Base-by-base conservation (phyloP, 192 early-diverging fungal species). In the Piromyces finnis region DNA sequence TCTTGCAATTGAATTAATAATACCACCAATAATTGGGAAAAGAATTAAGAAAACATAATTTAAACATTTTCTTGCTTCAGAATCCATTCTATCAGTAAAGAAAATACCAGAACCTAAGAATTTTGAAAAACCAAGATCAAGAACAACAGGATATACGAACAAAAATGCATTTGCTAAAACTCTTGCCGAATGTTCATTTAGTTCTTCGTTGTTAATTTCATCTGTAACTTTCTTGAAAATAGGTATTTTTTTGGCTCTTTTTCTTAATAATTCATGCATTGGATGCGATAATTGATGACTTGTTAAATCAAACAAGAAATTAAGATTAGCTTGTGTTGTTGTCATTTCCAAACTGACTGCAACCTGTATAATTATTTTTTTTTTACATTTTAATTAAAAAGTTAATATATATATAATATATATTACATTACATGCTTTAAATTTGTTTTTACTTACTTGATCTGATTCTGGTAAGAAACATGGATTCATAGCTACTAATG, bases 1-100 rank as follows among this genome's bases (percentile, higher is more conserved):
- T 28, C 86, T 83, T 35, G 84, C 86, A 29, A 87, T 83, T 12
- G 83, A 87, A 77, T 86, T 86, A 82, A 86, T 86, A 9, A 86
- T 68, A 14, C 78, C 85, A 18, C 85, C 85, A 28, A 86, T 32
- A 29, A 86, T 41, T 18, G 85, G 85, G 39, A 86, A 86, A n/a
- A 79, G 26, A 36, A 39, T n/a, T 39, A 79, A 39, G n/a, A 39
- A 79, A 79, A 79, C 78, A 32, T 39, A 79, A 79, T 68, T 68
- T n/a, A 68, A 68, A 68, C 51, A 68, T 68, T 68, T n/a, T 68
- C 51, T 68, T n/a, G 37, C 78, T 18, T 83, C 77, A 4, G 29
- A 12, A 28, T 37, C 36, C 83, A 84, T 84, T 68, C 77, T 82
- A 32, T 86, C 29, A 77, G 41, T 81, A 12, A 82, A 77, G 30